Evolutionary conservation across 805 yeast species (phyloP).

Genomic region (Metschnikowia matae): DNA sequence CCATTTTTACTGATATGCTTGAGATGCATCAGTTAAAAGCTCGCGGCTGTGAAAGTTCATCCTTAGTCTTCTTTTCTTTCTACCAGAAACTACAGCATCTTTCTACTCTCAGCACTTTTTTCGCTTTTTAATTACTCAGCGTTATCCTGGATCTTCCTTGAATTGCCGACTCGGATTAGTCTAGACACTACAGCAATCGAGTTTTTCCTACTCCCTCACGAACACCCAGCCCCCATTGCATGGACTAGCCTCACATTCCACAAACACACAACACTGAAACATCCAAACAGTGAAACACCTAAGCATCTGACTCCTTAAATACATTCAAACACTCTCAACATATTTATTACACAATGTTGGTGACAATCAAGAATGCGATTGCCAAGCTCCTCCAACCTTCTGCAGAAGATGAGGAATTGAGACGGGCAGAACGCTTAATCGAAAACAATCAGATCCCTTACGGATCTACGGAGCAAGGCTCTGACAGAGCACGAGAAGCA

Average conservation of each 20-base stretch:
- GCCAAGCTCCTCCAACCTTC: slow-evolving; percentile 22
- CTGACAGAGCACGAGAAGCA: slow-evolving; percentile 32
- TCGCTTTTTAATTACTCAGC: background rate
- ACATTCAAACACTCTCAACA: background rate
- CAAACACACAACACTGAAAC: background rate
- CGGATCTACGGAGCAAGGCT: slow-evolving; percentile 26
- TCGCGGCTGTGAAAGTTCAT: slow-evolving; percentile 2
- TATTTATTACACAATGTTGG: slow-evolving; percentile 11
- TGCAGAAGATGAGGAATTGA: slow-evolving; percentile 25
- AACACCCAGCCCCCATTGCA: background rate
- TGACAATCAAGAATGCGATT: slow-evolving; percentile 32
- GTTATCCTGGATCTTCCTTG: background rate
- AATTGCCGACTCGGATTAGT: slow-evolving; percentile 1
- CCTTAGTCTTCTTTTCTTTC: background rate
- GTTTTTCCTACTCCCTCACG: background rate
- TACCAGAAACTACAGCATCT: background rate
- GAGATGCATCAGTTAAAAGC: slow-evolving; percentile 2
- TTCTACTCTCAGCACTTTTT: background rate
- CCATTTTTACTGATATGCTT: slow-evolving; percentile 2
- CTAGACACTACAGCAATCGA: slow-evolving; percentile 1
- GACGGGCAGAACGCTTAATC: slow-evolving; percentile 28
- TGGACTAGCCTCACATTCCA: background rate
- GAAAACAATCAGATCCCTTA: slow-evolving; percentile 33
- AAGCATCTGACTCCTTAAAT: background rate
- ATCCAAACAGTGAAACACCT: too few relatives aligned